Evolutionary conservation across 2,329 filamentous ascomycete species (phyloP).

Genomic region (Aspergillus tubingensis): DNA sequence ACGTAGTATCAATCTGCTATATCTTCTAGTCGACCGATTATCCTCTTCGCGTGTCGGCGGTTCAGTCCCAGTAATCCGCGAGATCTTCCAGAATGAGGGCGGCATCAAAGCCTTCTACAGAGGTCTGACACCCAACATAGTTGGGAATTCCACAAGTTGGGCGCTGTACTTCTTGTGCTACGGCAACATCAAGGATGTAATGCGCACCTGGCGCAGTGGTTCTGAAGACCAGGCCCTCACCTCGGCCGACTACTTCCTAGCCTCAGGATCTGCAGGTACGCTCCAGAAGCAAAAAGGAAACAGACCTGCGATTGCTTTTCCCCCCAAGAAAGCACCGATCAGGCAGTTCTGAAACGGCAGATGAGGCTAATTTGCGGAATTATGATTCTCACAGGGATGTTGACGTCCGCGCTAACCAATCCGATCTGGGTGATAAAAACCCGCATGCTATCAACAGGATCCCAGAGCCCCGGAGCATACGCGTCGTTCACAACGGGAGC

Average conservation of each 20-base stretch:
- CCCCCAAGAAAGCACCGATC: not conserved
- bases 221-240: slow-evolving; percentile 46
- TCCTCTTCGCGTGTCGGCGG: slow-evolving; percentile 52
- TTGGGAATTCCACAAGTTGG: slow-evolving; percentile 91
- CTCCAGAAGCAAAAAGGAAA: not conserved
- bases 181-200: slow-evolving; percentile 58
- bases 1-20: not conserved
- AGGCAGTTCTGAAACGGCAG: not conserved
- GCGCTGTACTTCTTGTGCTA: slow-evolving; percentile 86
- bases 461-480: slow-evolving; percentile 75
- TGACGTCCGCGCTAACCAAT: slow-evolving; percentile 83
- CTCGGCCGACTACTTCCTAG: slow-evolving; percentile 75
- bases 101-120: slow-evolving; percentile 75
- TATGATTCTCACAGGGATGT: slow-evolving; percentile 53
- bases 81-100: slow-evolving; percentile 57
- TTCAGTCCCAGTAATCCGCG: slow-evolving; percentile 55
- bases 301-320: not conserved
- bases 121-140: slow-evolving; percentile 83
- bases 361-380: not conserved
- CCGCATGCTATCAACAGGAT: slow-evolving; percentile 87
- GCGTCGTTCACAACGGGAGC: slow-evolving; percentile 73
- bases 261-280: slow-evolving; percentile 65
- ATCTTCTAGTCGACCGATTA: slow-evolving; percentile 51
- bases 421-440: slow-evolving; percentile 99
- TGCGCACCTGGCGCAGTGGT: slow-evolving; percentile 44